Base-by-base conservation (phyloP, 257 asterid species). In the Gentiana dahurica region DNA sequence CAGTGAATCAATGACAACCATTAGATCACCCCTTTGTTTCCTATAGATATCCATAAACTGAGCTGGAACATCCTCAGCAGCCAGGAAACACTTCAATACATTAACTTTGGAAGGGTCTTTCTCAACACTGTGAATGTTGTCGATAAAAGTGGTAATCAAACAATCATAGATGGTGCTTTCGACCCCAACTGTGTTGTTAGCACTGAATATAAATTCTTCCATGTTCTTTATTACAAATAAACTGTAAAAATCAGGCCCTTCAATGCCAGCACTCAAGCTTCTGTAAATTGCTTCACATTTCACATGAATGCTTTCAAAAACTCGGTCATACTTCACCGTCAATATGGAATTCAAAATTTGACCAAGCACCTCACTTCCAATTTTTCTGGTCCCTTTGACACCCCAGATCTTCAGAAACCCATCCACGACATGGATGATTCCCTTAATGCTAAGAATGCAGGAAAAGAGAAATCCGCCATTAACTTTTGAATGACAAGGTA, bases 1-100 rank as follows among this genome's bases (percentile, higher is more conserved):
- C 46, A 92, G 72, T 63, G 86, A 77, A 78, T 81, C 97, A 71
- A 92, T 73, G 58, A 92, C 69, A 63, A 88, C 90, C 75, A 86
- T 58, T 58, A 92, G 58, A 76, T 85, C 84, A 15, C 93, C 86
- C 36, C 60, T 82, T 50, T 74, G 86, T 54, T 85, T 73, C 49
- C 76, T 75, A 66, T 75, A 80, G 69, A 85, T 77, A 55, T 78
- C 74, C 74, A 56, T 73, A 4, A 71, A 61, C 49, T 70, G 77
- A 49, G 73, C 81, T 56, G 90, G 67, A n/a, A 58, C 58, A 57
- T 73, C 89, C 71, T 85, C 86, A 60, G 57, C 58, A 46, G 94
- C 81, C 59, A 85, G 78, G 63, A 83, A 83, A 68, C 55, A 51
- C 15, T 75, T 81, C 68, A 92, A 77, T 68, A 81, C 63, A 53